Percentiles rank a stretch among this genome's conserved stretches.
phyloP scores from a whole-genome alignment of 257 asterid genomes.

The Paraleonurus japonicus region DNA sequence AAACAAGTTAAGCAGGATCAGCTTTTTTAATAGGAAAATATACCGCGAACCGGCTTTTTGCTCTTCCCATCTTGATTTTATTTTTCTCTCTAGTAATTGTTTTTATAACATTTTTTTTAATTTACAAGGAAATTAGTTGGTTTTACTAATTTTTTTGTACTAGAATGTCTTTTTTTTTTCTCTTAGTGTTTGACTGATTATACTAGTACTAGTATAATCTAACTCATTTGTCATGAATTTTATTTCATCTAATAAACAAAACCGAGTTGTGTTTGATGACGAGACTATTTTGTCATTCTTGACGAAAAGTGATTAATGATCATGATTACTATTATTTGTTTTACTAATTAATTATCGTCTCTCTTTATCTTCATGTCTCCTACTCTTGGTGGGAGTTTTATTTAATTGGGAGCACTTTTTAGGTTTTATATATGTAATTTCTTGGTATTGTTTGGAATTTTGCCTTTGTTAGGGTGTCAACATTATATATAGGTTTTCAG shows the following conservation, averaged over 20 bases:
- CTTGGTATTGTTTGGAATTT: too few relatives aligned
- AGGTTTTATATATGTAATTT: too few relatives aligned
- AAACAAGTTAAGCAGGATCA: conserved; percentile 58
- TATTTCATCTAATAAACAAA: background rate
- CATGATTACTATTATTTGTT: background rate
- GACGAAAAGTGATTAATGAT: background rate
- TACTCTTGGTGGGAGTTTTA: background rate
- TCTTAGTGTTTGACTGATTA: background rate
- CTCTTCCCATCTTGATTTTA: conserved; percentile 59
- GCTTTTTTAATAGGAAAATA: conserved; percentile 53
- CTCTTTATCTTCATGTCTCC: background rate
- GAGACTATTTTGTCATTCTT: background rate
- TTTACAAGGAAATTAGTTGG: background rate
- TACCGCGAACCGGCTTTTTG: conserved; percentile 54
- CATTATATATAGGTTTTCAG: background rate
- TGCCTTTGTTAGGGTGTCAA: too few relatives aligned
- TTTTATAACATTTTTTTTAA: background rate
- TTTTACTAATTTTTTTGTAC: background rate
- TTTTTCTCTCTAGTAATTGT: background rate
- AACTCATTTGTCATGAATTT: background rate
- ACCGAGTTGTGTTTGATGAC: background rate
- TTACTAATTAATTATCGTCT: background rate
- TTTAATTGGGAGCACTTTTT: background rate
- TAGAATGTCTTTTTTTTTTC: background rate
- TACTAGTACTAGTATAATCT: background rate